Conservation (phyloP, 2,329 filamentous ascomycete genomes). For the Chrysosporium keratinophilum region DNA sequence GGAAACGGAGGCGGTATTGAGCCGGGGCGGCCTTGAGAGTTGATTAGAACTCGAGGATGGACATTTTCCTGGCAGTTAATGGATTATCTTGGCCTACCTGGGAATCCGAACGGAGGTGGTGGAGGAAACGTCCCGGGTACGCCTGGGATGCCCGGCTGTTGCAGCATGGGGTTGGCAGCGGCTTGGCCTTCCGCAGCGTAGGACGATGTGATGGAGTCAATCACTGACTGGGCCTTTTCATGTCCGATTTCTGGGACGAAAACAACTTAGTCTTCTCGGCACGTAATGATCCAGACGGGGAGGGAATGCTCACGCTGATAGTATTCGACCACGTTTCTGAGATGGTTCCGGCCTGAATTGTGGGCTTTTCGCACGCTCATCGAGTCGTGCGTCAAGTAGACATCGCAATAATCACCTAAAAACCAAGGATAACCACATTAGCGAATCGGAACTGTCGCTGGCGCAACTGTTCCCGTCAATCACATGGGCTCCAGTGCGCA, state of each 20-base stretch:
- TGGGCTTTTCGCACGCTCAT: conserved; percentile 99
- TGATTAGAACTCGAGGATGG: background rate
- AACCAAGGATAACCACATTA: conserved; percentile 7
- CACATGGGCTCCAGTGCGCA: background rate
- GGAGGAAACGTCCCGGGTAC: conserved; percentile 30
- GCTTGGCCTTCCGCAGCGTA: conserved; percentile 91
- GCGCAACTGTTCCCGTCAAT: background rate
- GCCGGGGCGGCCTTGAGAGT: conserved; percentile 26
- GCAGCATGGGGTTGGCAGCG: conserved; percentile 74
- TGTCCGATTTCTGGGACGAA: conserved; percentile 71
- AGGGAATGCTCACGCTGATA: conserved; percentile 61
- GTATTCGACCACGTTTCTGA: conserved; percentile 96
- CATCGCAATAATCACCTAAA: conserved; percentile 91
- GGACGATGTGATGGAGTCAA: conserved; percentile 92
- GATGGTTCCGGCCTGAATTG: conserved; percentile 90
- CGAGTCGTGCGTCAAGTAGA: conserved; percentile 98
- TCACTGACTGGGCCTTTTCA: conserved; percentile 96
- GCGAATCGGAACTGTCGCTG: conserved; percentile 5
- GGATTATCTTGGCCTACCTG: conserved; percentile 37
- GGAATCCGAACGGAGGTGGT: conserved; percentile 52
- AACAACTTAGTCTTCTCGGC: conserved; percentile 3
- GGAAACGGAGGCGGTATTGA: conserved; percentile 49
- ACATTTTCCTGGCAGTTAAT: background rate
- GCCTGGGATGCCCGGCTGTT: conserved; percentile 34
- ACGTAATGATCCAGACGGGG: background rate